phyloP scores from a whole-genome alignment of 2,329 filamentous ascomycete species.

The Fusarium nygamai region DNA sequence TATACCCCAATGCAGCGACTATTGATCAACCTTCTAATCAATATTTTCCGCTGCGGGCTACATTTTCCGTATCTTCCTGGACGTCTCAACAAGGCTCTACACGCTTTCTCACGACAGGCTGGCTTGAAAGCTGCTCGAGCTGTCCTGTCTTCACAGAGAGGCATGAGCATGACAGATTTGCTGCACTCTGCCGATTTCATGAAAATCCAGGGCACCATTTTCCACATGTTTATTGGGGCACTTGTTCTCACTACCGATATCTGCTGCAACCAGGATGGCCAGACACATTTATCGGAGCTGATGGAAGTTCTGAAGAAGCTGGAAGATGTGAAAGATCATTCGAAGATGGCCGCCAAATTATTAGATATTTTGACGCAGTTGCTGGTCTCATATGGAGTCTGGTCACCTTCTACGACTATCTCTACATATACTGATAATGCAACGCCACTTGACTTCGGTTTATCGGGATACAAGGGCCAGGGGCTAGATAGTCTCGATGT shows the following conservation, averaged over 20 bases:
- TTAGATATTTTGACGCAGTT: neutral
- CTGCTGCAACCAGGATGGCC: neutral
- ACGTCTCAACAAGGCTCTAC: neutral
- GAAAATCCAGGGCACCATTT: neutral
- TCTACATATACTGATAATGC: neutral
- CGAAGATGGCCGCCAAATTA: neutral
- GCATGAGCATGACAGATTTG: neutral
- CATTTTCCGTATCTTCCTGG: neutral
- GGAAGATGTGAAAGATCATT: neutral
- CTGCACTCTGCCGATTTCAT: neutral
- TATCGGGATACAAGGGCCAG: rapidly evolving
- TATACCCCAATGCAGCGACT: neutral
- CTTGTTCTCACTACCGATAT: neutral
- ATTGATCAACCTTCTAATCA: neutral
- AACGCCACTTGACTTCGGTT: neutral
- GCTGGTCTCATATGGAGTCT: neutral
- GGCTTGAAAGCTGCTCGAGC: neutral
- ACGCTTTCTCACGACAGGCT: neutral
- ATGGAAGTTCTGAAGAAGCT: neutral
- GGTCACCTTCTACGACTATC: neutral
- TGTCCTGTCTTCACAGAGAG: neutral
- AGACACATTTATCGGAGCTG: neutral
- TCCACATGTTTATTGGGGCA: neutral
- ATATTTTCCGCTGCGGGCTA: neutral
- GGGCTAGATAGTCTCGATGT: neutral